A percentile compares a stretch with the other conserved stretches of the same genome.
Conservation (phyloP, 495 filamentous ascomycete species). For the Aspergillus nanangensis region DNA sequence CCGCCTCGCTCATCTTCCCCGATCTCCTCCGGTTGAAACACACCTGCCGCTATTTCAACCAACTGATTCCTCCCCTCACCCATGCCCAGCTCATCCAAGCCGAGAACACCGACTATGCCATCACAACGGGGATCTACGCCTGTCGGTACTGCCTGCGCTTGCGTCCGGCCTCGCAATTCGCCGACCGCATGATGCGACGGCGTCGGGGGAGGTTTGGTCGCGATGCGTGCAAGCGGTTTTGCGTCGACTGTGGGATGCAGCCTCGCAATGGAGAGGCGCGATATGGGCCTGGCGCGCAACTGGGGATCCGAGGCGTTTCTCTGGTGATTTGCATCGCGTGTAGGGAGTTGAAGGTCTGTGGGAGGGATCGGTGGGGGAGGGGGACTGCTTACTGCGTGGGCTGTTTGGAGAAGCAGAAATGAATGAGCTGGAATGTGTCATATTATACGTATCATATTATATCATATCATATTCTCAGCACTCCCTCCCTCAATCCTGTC, state of each 20-base stretch:
- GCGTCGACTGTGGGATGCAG: conserved; percentile 30
- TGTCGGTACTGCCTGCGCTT: conserved; percentile 36
- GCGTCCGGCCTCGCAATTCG: conserved; percentile 22
- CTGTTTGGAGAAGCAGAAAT: background rate
- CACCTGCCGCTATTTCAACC: conserved; percentile 29
- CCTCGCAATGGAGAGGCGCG: conserved; percentile 22
- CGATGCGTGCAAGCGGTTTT: conserved; percentile 28
- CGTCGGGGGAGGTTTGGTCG: conserved; percentile 17
- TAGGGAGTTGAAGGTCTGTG: conserved; percentile 16
- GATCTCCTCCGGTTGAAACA: conserved; percentile 52
- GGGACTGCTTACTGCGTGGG: conserved; percentile 6
- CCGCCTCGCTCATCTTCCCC: conserved; percentile 50
- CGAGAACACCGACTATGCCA: conserved; percentile 23
- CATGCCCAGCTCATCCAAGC: conserved; percentile 24
- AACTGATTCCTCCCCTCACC: conserved; percentile 18
- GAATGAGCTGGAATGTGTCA: background rate
- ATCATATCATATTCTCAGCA: background rate
- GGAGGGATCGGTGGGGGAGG: conserved; percentile 11
- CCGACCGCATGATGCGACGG: conserved; percentile 26
- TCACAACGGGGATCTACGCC: conserved; percentile 22
- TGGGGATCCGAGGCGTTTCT: conserved; percentile 16
- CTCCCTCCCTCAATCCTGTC: conserved; percentile 12
- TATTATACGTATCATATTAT: background rate
- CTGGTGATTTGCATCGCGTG: conserved; percentile 29
- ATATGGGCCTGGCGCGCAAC: conserved; percentile 27